phyloP scores from a whole-genome alignment of 2,329 filamentous ascomycete species.

The Hymenoscyphus scutula region DNA sequence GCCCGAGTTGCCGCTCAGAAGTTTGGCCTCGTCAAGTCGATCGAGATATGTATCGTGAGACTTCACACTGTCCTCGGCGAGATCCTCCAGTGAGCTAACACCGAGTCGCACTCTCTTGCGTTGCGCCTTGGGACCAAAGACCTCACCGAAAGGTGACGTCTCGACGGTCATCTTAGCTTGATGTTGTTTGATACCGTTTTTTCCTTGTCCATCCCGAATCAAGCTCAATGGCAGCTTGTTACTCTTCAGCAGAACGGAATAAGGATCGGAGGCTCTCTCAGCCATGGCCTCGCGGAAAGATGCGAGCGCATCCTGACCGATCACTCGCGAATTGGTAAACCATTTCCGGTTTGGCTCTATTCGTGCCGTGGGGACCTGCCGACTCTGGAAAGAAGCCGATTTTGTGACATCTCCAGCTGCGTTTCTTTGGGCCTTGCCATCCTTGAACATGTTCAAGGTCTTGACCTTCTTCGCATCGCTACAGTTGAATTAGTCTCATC shows the following conservation, averaged over 20 bases:
- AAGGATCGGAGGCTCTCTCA: conserved; percentile 85
- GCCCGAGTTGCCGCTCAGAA: conserved; percentile 69
- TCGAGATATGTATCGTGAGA: conserved; percentile 81
- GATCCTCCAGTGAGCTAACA: conserved; percentile 75
- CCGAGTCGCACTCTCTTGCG: conserved; percentile 88
- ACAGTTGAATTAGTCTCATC: conserved; percentile 15
- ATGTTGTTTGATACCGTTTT: conserved; percentile 88
- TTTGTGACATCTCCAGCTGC: conserved; percentile 80
- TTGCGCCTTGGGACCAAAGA: conserved; percentile 91
- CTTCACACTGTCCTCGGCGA: conserved; percentile 76
- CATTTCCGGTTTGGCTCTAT: conserved; percentile 97
- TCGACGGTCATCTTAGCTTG: conserved; percentile 92
- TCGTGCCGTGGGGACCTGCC: conserved; percentile 76
- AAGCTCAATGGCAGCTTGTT: conserved; percentile 97
- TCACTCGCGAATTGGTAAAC: conserved; percentile 91
- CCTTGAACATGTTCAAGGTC: conserved; percentile 85
- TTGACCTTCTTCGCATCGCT: conserved; percentile 81
- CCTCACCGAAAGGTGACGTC: conserved; percentile 78
- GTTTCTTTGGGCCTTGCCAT: conserved; percentile 79
- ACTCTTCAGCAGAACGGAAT: conserved; percentile 90
- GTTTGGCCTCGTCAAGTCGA: conserved; percentile 71
- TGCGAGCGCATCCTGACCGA: conserved; percentile 82
- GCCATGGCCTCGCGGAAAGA: conserved; percentile 91
- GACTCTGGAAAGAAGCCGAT: conserved; percentile 79
- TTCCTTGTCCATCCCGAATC: conserved; percentile 74